phyloP scores from a whole-genome alignment of 73 alveolate species.

The Strombidium stylifer region DNA sequence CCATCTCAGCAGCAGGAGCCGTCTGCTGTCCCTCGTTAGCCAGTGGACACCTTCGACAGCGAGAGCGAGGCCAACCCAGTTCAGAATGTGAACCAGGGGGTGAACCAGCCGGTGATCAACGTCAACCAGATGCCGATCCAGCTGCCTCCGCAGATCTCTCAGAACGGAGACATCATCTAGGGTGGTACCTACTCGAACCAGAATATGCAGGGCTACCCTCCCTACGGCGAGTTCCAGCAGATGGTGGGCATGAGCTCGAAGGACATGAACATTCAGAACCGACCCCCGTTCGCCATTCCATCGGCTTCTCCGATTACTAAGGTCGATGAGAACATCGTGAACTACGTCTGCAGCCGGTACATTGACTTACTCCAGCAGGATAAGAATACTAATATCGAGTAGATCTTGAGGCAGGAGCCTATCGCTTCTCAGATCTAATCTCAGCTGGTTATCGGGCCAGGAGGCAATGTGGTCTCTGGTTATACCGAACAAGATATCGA shows the following conservation, averaged over 20 bases:
- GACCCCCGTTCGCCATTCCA: no score
- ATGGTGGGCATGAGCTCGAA: neutral
- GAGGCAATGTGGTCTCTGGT: neutral
- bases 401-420: slow-evolving; percentile 13
- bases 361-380: slow-evolving; percentile 22
- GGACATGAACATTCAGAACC: neutral
- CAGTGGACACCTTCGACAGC: slow-evolving; percentile 25
- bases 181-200: neutral
- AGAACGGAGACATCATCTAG: neutral
- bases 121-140: no score
- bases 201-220: neutral
- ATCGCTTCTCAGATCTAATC: neutral
- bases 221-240: neutral
- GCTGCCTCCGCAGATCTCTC: neutral
- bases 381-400: slow-evolving; percentile 2
- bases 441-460: no score
- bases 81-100: no score
- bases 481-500: slow-evolving; percentile 17
- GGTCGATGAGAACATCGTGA: slow-evolving; percentile 23
- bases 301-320: no score
- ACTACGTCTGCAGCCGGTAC: slow-evolving; percentile 22
- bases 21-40: no score
- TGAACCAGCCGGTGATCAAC: no score
- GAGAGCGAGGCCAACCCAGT: slow-evolving; percentile 40
- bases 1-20: no score